Evolutionary conservation across 2,329 filamentous ascomycete genomes (phyloP), one percentile per base, ranked within the genome.

Genomic region (Xylariales sp.): DNA sequence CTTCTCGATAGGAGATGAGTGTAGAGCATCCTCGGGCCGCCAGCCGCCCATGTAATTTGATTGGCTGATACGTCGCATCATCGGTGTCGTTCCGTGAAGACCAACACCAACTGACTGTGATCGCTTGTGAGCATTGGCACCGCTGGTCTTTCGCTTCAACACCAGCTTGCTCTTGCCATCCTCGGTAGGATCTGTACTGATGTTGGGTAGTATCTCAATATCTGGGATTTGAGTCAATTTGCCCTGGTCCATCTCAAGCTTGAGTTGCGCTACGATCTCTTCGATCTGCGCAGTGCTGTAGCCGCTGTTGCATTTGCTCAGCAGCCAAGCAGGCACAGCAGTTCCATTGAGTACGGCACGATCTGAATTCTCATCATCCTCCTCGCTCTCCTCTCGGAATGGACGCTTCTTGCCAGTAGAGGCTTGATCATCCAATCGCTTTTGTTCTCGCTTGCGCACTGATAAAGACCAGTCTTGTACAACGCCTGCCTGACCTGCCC

Each of bases 361-460:
- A 16, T 59, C 55, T n/a, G 32, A 45, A 4, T 52, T 53, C n/a
- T n/a, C n/a, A 1, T 58, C 56, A 0, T 59, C 59, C 0, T 65
- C 59, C 10, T 51, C 49, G 16, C 53, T 59, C 19, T 61, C 61
- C 11, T 62, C 59, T 5, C 33, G 43, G 14, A 46, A 46, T 13
- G 41, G 46, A 23, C 55, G 57, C 47, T 61, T 66, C 41, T 49
- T 58, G 30, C 38, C 48, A 1, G 49, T 51, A 3, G 52, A 51
- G 41, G 51, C 57, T 54, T 60, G 55, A 35, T 65, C 62, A 42
- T 70, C 66, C 6, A 79, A 61, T 5, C 79, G 72, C 48, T 74
- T 68, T 51, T 78, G 69, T 53, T 85, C 81, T 12, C 83, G 75
- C 60, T 82, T 83, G 30, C 81, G 72, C 33, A 82, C 68, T 5